Evolutionary conservation across 2,329 filamentous ascomycete genomes (phyloP), one percentile per base, ranked within the genome.

Genomic region (Venturia pyrina): DNA sequence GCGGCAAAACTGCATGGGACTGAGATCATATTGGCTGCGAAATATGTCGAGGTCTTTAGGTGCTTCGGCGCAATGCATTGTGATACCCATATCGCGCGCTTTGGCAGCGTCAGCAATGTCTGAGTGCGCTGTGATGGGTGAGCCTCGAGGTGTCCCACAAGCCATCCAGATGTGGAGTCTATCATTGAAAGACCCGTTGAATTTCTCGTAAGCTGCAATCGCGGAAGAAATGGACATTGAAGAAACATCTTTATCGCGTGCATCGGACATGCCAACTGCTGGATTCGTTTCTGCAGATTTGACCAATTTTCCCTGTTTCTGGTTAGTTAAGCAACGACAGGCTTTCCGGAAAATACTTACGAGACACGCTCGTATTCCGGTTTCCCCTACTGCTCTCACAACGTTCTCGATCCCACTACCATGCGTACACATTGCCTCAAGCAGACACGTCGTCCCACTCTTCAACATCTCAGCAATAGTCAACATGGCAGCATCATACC

Each of bases 351-450:
- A 44, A 17, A 32, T 3, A 65, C 63, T 46, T 41, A 56, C 65
- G 6, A 64, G 41, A 32, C 65, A 66, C 17, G 34, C 65, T 60
- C 65, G 32, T 19, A 62, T 60, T 13, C 65, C 65, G n/a, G 24
- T 65, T 43, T 66, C 65, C 1, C 40, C 60, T 10, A 66, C 65
- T 11, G 65, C 65, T 7, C 60, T n/a, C 19, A 64, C 44, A 15
- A 66, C 41, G 24, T 64, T 64, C 5, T 64, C 59, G 13, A 66
- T 37, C 1, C 60, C 65, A 32, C 43, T 37, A n/a, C 65, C 32
- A 21, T 65, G 40, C 10, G 64, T 62, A 11, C 63, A 71, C 80
- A 83, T 82, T 53, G 79, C 81, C 70, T 83, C 81, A 6, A 83
- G 72, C 67, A 83, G 83, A 68, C 74, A 76, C 0, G 75, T 77